Base-by-base conservation (phyloP, 164 flowering plant species). In the grape (Vitis vinifera) region DNA sequence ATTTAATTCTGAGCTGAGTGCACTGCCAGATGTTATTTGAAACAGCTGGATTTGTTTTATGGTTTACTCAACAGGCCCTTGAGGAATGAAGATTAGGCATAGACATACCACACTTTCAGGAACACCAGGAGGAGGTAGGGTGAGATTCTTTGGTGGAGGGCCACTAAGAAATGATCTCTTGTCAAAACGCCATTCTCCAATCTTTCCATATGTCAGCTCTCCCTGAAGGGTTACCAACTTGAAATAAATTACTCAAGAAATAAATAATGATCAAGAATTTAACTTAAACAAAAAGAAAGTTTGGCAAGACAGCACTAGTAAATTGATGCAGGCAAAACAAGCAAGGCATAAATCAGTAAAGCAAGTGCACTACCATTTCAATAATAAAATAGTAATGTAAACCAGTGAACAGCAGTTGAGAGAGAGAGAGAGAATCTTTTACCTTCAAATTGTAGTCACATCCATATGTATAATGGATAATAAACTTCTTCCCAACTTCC, bases 21-120 rank as follows among this genome's bases (percentile, higher is more conserved):
- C 44, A 37, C 44, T 37, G 44, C 7, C 7, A 3, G 44, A 4
- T 37, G 4, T 37, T 37, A 37, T 37, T 37, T 37, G 44, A 37
- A 37, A 37, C 44, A 37, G 44, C 44, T 37, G 7, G 8, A 37
- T 37, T 37, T 37, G 44, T 37, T 37, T 3, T 37, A 37, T 3
- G 44, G 4, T 37, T 37, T 37, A 37, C 44, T 4, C 44, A 37
- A 37, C 44, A 37, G 44, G 7, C 44, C 44, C 44, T 37, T 3
- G 44, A 37, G 7, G 44, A 37, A 37, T 37, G 7, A 37, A 37
- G 44, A 37, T 37, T 4, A 37, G 44, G 44, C 4, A 51, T 55
- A 53, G 19, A 68, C 94, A 73, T 91, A 95, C 99, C 97, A 95
- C 98, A 86, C 97, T 96, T 86, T 96, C 97, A 66, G 98, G 99